Evolutionary conservation across 306 rosid genomes (phyloP).

Genomic region (Dicorynia guianensis): DNA sequence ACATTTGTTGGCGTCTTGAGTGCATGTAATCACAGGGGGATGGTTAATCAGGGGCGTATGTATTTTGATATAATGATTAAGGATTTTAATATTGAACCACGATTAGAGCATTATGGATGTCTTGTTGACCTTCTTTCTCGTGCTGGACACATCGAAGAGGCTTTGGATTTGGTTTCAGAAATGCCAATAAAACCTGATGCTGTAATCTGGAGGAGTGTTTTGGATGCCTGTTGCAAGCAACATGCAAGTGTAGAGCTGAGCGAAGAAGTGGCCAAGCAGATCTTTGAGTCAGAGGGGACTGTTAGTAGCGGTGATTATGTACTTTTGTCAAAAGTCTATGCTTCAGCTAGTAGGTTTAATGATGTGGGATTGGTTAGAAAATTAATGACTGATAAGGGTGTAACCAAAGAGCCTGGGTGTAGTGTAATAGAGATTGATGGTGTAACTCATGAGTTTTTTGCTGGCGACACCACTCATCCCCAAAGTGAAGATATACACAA

Average conservation of each 20-base stretch:
- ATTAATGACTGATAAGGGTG: constrained; percentile 68
- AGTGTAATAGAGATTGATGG: constrained; percentile 77
- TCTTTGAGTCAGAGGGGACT: constrained; percentile 56
- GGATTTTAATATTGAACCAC: constrained; percentile 61
- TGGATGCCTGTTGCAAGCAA: constrained; percentile 80
- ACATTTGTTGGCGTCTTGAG: constrained; percentile 76
- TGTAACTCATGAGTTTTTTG: constrained; percentile 71
- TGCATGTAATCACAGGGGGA: constrained; percentile 80
- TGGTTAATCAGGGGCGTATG: constrained; percentile 63
- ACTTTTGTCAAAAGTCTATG: constrained; percentile 77
- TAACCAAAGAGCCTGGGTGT: constrained; percentile 77
- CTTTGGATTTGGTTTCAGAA: constrained; percentile 61
- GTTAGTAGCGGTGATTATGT: constrained; percentile 72
- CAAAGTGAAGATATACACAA: constrained; percentile 52
- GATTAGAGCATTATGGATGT: constrained; percentile 85
- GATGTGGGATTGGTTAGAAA: constrained; percentile 75
- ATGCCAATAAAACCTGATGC: constrained; percentile 83
- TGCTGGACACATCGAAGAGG: constrained; percentile 64
- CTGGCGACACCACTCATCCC: constrained; percentile 84
- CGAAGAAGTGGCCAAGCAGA: constrained; percentile 64
- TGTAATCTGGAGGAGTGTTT: constrained; percentile 85
- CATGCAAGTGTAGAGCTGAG: constrained; percentile 70
- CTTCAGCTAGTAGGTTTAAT: constrained; percentile 75
- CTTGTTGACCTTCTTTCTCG: constrained; percentile 80
- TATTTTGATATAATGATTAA: constrained; percentile 66